These are phyloP conservation scores for Paspalum notatum DNA, from an alignment of 176 grass and related monocot genomes.

Conservation along the genomic window DNA sequence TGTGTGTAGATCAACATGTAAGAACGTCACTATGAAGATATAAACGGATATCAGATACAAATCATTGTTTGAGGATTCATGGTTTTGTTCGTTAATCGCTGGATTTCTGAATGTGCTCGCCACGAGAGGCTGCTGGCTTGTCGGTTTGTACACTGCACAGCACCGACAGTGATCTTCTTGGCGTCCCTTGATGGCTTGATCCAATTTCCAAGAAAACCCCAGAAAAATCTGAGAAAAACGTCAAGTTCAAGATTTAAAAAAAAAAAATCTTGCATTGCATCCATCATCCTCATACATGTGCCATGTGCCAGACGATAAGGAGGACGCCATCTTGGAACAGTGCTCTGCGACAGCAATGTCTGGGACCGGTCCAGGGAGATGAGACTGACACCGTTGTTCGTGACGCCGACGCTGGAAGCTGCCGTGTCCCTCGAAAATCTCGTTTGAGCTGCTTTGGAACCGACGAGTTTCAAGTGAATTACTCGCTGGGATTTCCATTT, in stretches of 20 bases:
- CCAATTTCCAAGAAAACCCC: neutral
- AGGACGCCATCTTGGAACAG: constrained; percentile 4
- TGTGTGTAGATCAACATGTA: neutral
- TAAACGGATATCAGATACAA: constrained; percentile 1
- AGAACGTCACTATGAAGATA: neutral
- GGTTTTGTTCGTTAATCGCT: neutral
- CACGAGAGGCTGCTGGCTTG: constrained; percentile 9
- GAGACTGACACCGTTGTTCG: neutral
- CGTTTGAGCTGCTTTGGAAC: too few relatives aligned
- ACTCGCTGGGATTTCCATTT: neutral
- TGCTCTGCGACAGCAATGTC: constrained; percentile 22
- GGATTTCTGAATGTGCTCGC: neutral
- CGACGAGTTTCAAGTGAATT: neutral
- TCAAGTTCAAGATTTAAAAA: too few relatives aligned
- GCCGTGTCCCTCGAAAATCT: neutral
- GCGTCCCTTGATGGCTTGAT: neutral
- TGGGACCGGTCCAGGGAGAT: neutral
- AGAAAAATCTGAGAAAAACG: neutral
- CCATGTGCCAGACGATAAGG: neutral
- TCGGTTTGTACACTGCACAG: neutral
- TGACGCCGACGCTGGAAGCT: constrained; percentile 2
- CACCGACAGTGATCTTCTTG: neutral
- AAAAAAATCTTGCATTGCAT: too few relatives aligned
- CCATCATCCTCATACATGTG: neutral
- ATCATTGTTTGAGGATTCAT: neutral